Evolutionary conservation across 805 yeast genomes (phyloP), one percentile per base, ranked within the genome.

Genomic region (Candida glaebosa): DNA sequence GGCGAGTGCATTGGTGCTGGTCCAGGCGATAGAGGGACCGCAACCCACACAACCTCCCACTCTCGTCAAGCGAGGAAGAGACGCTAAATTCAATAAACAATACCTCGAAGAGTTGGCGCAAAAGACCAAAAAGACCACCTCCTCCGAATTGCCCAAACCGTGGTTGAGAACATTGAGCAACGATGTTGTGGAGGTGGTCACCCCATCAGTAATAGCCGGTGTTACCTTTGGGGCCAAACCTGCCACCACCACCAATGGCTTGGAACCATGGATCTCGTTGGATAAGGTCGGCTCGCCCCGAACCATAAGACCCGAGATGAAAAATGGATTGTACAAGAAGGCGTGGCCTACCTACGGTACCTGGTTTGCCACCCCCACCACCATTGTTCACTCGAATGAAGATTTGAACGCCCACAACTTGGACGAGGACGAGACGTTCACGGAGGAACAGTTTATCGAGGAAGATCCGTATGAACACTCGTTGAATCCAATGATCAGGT

Each of bases 181-280:
- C 1, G 62, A 75, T 1, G 53, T 73, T 8, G 65, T 52, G 4
- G 93, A 84, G 56, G 69, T 84, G 22, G 83, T 81, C 20, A 69
- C 73, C 0, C 87, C 87, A 3, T 76, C 84, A 0, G 79, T 79
- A 17, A 71, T 81, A 47, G 82, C 72, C 10, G 83, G 83, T 15
- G 76, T 82, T 45, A 80, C 86, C 0, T 76, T 81, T 56, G 69
- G 75, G 42, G 79, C 81, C 19, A 82, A 83, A 46, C 87, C 91
- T 0, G 88, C 95, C 2, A 68, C 69, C 0, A 82, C 83, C 34
- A 77, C 87, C 4, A 70, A 81, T 49, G 83, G 85, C 7, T 73
- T 87, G 48, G 81, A 79, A 44, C 88, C 87, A 6, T 88, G 96
- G 96, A 69, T 88, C 31, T 76, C 87, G 2, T 69, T 88, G 54